These are phyloP conservation scores for Phallus indusiatus DNA, from an alignment of 768 basidiomycete species.

Conservation along the genomic window DNA sequence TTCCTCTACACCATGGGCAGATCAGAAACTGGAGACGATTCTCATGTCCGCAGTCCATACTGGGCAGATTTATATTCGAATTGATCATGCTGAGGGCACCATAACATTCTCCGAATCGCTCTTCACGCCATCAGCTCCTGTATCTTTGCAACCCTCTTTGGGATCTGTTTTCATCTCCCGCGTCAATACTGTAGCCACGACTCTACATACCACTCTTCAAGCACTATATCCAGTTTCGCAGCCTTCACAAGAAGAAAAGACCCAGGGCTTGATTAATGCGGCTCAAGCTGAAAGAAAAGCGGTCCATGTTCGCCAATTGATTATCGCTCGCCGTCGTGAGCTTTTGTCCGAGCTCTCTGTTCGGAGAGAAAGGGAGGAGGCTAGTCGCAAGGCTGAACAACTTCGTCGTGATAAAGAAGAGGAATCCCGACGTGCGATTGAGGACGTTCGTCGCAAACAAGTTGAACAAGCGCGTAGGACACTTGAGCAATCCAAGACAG, in stretches of 20 bases:
- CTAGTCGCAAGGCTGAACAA: conserved; percentile 64
- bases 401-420: conserved; percentile 60
- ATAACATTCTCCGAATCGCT: conserved; percentile 79
- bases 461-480: conserved; percentile 45
- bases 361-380: conserved; percentile 84
- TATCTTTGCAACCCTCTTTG: conserved; percentile 57
- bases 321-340: conserved; percentile 80
- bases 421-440: conserved; percentile 47
- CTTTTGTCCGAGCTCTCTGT: conserved; percentile 74
- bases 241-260: conserved; percentile 40
- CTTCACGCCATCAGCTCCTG: conserved; percentile 33
- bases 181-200: conserved; percentile 63
- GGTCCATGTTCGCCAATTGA: conserved; percentile 63
- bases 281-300: conserved; percentile 70
- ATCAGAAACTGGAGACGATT: conserved; percentile 79
- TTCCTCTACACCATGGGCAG: not conserved
- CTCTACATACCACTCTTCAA: conserved; percentile 62
- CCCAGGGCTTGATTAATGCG: conserved; percentile 49
- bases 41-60: conserved; percentile 86
- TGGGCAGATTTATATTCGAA: conserved; percentile 75
- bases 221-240: conserved; percentile 38
- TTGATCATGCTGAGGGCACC: conserved; percentile 81
- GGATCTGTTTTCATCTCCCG: conserved; percentile 69
- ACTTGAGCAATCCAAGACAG: conserved; percentile 65
- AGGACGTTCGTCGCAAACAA: conserved; percentile 57